These are phyloP conservation scores for Pseudogymnoascus sp. DNA, from an alignment of 2,329 filamentous ascomycete genomes.

Conservation along the genomic window DNA sequence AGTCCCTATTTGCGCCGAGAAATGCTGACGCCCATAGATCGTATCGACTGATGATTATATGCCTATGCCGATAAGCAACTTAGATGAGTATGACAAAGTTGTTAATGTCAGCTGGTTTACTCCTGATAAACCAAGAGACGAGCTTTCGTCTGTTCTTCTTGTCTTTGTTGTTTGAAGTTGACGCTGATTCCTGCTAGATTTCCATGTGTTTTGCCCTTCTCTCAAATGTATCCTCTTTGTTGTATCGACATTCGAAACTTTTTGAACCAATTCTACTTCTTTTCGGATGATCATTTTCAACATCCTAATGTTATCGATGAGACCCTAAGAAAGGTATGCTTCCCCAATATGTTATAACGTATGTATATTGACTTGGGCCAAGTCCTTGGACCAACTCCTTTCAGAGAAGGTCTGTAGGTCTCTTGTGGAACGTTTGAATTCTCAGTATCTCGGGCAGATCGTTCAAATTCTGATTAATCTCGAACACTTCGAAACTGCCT, in stretches of 20 bases:
- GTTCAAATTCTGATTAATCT: slow-evolving; percentile 97
- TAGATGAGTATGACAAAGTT: slow-evolving; percentile 91
- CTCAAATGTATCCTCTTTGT: slow-evolving; percentile 96
- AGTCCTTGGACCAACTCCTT: slow-evolving; percentile 92
- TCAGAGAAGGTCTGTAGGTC: slow-evolving; percentile 86
- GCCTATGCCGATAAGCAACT: slow-evolving; percentile 92
- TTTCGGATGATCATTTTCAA: slow-evolving; percentile 92
- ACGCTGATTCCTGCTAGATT: slow-evolving; percentile 47
- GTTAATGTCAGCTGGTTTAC: slow-evolving; percentile 94
- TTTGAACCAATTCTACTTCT: slow-evolving; percentile 96
- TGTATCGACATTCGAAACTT: slow-evolving; percentile 98
- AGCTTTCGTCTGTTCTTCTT: slow-evolving; percentile 55
- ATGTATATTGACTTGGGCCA: slow-evolving; percentile 9
- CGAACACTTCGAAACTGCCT: slow-evolving; percentile 93
- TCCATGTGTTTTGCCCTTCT: slow-evolving; percentile 93
- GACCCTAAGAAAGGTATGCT: slow-evolving; percentile 64
- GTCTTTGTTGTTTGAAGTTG: not conserved
- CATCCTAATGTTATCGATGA: slow-evolving; percentile 86
- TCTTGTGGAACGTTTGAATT: slow-evolving; percentile 77
- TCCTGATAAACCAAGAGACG: slow-evolving; percentile 67
- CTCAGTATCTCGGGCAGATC: slow-evolving; percentile 93
- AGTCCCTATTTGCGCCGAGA: not conserved
- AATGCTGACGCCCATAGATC: slow-evolving; percentile 38
- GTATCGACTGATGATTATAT: slow-evolving; percentile 97
- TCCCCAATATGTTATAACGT: slow-evolving; percentile 6